Conservation (phyloP, 192 early-diverging fungal genomes). For the Jimgerdemannia flammicorona region DNA sequence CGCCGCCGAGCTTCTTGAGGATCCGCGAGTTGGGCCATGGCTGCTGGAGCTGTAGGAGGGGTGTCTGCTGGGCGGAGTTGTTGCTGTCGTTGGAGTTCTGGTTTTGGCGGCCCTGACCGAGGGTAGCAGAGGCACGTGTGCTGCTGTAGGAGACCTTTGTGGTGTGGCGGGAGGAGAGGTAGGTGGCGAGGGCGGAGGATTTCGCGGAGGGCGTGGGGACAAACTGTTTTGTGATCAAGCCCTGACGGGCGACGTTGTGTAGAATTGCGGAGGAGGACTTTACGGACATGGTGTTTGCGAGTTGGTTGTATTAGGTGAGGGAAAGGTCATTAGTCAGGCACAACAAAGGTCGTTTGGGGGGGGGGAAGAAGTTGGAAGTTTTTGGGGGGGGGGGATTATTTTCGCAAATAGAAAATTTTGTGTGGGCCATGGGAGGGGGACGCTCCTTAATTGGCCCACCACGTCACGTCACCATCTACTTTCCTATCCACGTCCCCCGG, state of each 20-base stretch:
- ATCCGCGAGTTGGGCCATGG: background rate
- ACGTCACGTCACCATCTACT: too few species aligned
- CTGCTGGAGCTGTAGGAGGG: background rate
- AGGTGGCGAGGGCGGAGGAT: slow-evolving; percentile 13
- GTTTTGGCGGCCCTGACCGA: background rate
- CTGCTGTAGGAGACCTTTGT: slow-evolving; percentile 22
- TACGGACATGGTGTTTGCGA: background rate
- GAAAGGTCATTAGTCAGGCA: too few species aligned
- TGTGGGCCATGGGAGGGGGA: too few species aligned
- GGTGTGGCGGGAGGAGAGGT: slow-evolving; percentile 20
- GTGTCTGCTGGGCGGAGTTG: background rate
- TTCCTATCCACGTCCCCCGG: too few species aligned
- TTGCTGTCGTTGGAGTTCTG: slow-evolving; percentile 12
- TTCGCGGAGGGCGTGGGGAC: slow-evolving; percentile 13
- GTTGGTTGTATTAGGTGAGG: background rate
- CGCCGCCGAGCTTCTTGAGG: slow-evolving; percentile 11
- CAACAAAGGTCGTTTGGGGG: too few species aligned
- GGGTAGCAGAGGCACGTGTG: background rate
- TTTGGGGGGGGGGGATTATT: too few species aligned
- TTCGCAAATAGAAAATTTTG: too few species aligned
- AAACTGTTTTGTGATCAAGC: slow-evolving; percentile 28
- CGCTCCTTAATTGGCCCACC: too few species aligned
- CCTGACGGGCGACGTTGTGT: slow-evolving; percentile 27
- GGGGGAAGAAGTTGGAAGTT: too few species aligned
- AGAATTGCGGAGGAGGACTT: slow-evolving; percentile 6